Conservation (phyloP, 2,329 filamentous ascomycete genomes). For the Dactylellina sp. region DNA sequence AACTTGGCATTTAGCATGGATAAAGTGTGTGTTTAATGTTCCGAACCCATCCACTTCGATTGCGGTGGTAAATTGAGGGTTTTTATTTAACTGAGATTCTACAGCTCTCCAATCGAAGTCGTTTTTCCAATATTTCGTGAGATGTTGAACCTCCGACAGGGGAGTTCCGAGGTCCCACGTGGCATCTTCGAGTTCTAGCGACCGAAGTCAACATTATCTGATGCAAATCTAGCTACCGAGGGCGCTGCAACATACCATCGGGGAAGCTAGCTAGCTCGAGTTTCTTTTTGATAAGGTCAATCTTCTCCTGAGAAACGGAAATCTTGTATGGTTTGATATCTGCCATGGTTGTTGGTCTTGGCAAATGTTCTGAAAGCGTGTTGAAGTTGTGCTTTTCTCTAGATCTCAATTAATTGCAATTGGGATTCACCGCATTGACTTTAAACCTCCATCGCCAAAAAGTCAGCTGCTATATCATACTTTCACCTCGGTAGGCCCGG, state of each 20-base stretch:
- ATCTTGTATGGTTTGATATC: conserved; percentile 45
- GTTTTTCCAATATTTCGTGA: conserved; percentile 60
- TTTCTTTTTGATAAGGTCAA: conserved; percentile 41
- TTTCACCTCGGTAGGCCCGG: too few species aligned
- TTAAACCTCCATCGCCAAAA: too few species aligned
- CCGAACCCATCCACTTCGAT: conserved; percentile 57
- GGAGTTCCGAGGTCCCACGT: conserved; percentile 40
- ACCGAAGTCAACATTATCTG: neutral
- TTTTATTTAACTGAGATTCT: conserved; percentile 61
- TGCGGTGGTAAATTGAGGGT: conserved; percentile 61
- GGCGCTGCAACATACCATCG: conserved; percentile 17
- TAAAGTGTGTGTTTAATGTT: conserved; percentile 61
- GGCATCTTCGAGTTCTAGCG: conserved; percentile 35
- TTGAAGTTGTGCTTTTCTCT: neutral
- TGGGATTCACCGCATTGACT: conserved; percentile 1
- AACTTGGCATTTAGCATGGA: conserved; percentile 60
- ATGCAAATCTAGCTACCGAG: neutral
- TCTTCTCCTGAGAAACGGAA: conserved; percentile 27
- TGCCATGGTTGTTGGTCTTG: conserved; percentile 7
- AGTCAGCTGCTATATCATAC: too few species aligned
- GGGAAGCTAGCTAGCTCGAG: conserved; percentile 40
- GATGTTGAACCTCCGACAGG: conserved; percentile 36
- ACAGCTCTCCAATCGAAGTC: conserved; percentile 61
- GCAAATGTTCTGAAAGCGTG: neutral
- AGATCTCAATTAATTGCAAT: neutral